Base-by-base conservation (phyloP, 768 basidiomycete species). In the Termitomyces sp. region DNA sequence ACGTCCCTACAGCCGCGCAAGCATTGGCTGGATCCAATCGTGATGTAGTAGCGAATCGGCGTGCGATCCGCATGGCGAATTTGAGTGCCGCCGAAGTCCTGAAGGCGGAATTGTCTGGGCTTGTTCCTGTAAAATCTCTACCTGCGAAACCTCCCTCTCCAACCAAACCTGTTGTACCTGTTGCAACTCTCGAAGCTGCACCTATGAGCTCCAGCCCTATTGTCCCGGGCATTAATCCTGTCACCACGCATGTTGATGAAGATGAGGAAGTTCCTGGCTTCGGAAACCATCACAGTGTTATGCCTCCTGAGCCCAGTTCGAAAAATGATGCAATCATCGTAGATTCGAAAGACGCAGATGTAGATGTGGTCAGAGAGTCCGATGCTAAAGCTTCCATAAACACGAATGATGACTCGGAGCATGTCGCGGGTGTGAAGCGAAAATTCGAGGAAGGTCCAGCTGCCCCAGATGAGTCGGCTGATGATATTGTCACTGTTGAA, bases 1-100 rank as follows among this genome's bases (percentile, higher is more conserved):
- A 84, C 64, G 75, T 74, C 2, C 80, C 87, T 48, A 75, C 80
- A 51, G 90, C 88, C 55, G 78, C 82, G 13, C 86, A 87, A 64
- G 90, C 89, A 42, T 76, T 95, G 53, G 88, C 84, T 42, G 91
- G 91, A 22, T 89, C 89, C n/a, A 96, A 95, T 71, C 83, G 84
- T 55, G 92, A 95, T 71, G 85, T 96, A 58, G 93, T 95, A 30
- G 88, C 88, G 49, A 96, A 96, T 71, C 85, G 93, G 42, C 84
- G 85, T 62, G 92, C 91, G 26, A 93, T 97, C 62, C 86, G 95
- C 59, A 87, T 96, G 84, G 96, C 96, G 30, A 98, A 98, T 69
- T 85, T 98, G 86, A 93, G 86, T 76, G 96, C 96, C 45, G 95
- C 95, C 55, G 93, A 98, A 70, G 83, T 88, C 71, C 79, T 98